Evolutionary conservation across 768 basidiomycete genomes (phyloP), one percentile per base, ranked within the genome.

Genomic region (Boletus eberwhitei): DNA sequence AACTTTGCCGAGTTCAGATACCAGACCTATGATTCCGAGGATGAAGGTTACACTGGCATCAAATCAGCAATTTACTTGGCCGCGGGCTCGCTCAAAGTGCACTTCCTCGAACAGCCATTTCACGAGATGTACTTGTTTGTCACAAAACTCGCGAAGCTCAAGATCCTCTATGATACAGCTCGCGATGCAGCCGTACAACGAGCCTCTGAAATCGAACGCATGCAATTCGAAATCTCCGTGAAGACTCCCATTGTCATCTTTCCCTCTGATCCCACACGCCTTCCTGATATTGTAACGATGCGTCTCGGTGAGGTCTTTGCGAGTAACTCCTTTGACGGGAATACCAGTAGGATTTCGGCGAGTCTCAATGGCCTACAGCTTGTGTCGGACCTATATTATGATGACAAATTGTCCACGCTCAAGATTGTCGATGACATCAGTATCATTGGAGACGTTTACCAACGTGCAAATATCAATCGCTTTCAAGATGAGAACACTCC

Each of bases 1-100:
- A 87, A 98, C 64, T 85, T 99, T 38, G 95, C 93, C 17, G 89
- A 96, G 70, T 92, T 99, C 75, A 82, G 79, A 51, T 99, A 98
- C 71, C 88, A 95, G 69, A 98, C 93, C 0, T 93, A 83, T 71
- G 89, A 95, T 68, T 82, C 90, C 2, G 69, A 75, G 31, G 87
- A 82, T 50, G 81, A 86, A 40, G 74, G 77, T 4, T 87, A 90
- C 69, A 75, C 79, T 14, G 92, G 92, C 31, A 79, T 94, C 70
- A 93, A 92, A 66, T 93, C 95, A 5, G 82, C 85, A 2, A 76
- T 98, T 48, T 79, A 80, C 53, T 79, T 99, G 39, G 80, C 85
- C 34, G 86, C 92, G n/a, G 96, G 90, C 2, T 96, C 97, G 1
- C 76, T 98, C 68, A 90, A 87, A 62, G 76, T 97, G 59, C 87